phyloP scores from a whole-genome alignment of 305 asterid genomes.

The Solanum aculeatissimum region DNA sequence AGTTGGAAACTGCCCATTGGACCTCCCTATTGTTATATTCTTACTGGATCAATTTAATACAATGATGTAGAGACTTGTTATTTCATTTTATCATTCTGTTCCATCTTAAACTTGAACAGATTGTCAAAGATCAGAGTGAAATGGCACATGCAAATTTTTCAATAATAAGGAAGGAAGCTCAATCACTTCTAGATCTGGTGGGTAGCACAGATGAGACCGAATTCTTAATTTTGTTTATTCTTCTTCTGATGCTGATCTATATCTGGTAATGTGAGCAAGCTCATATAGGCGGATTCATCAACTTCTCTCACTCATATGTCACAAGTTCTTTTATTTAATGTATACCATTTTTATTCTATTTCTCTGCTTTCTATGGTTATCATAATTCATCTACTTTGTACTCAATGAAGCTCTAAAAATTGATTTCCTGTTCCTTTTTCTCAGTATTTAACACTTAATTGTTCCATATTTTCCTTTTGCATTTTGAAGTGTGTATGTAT shows the following conservation, averaged over 20 bases:
- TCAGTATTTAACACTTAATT: not conserved
- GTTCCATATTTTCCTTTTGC: not conserved
- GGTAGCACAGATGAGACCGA: conserved; percentile 1
- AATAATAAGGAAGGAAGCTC: conserved; percentile 77
- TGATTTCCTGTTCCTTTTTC: not conserved
- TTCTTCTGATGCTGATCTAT: not conserved
- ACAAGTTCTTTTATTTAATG: not conserved
- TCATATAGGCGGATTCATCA: not conserved
- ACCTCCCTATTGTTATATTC: not conserved
- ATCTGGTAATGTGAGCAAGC: not conserved
- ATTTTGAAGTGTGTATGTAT: not conserved
- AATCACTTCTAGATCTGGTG: conserved; percentile 76
- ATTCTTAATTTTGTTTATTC: not conserved
- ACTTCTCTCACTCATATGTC: not conserved
- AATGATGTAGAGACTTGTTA: not conserved
- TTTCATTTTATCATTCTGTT: not conserved
- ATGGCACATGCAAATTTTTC: conserved; percentile 67
- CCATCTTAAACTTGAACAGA: conserved; percentile 22
- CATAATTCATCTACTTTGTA: not conserved
- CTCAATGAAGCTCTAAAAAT: not conserved
- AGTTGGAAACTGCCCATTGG: not conserved
- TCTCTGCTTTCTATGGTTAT: not conserved
- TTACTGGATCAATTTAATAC: not conserved
- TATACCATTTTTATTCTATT: not conserved
- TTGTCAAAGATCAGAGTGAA: conserved; percentile 85